phyloP scores from a whole-genome alignment of 306 rosid genomes.

The Medicago lupulina region DNA sequence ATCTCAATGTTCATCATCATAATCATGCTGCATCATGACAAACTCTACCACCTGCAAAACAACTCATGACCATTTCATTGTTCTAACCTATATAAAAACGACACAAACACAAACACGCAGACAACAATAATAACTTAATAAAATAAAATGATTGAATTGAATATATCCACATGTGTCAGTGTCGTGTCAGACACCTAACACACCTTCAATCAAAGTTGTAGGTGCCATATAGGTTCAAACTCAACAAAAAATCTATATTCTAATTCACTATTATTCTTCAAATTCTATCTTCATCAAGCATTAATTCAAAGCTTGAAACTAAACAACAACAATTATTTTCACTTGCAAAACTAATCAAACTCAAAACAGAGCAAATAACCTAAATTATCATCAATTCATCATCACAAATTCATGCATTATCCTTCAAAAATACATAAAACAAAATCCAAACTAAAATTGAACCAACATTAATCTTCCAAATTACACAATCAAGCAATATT shows the following conservation, averaged over 20 bases:
- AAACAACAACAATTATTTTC: constrained; percentile 13
- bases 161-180: neutral
- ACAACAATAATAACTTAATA: neutral
- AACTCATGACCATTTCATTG: neutral
- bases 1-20: constrained; percentile 56
- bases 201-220: neutral
- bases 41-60: constrained; percentile 76
- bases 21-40: constrained; percentile 50
- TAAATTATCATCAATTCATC: constrained; percentile 15
- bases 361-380: constrained; percentile 9
- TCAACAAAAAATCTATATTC: neutral
- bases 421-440: constrained; percentile 28
- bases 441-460: constrained; percentile 13
- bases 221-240: neutral
- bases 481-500: constrained; percentile 30
- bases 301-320: neutral
- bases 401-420: constrained; percentile 11
- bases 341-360: constrained; percentile 7
- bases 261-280: neutral
- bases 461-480: neutral
- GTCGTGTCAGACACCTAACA: neutral
- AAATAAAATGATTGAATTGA: neutral
- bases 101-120: neutral
- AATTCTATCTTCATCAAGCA: neutral
- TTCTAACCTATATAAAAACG: neutral